These are phyloP conservation scores for Helianthus tuberosus DNA, from an alignment of 129 eudicot genomes.

Conservation along the genomic window DNA sequence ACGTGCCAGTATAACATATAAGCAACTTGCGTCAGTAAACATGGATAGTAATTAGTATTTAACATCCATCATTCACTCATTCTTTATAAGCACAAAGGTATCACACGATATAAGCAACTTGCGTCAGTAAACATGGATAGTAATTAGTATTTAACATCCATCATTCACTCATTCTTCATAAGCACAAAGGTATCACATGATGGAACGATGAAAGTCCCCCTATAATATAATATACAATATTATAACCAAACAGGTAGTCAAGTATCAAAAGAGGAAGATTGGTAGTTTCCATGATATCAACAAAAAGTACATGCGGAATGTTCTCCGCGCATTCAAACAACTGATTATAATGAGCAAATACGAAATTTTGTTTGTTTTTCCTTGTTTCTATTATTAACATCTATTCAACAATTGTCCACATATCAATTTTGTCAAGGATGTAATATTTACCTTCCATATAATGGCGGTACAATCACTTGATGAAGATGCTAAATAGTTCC, in stretches of 20 bases:
- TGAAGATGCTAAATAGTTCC: slow-evolving; percentile 87
- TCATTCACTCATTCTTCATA: background rate
- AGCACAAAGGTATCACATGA: background rate
- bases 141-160: background rate
- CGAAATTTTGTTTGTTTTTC: background rate
- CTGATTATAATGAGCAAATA: background rate
- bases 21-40: slow-evolving; percentile 7
- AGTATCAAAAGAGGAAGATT: background rate
- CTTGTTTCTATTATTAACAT: slow-evolving; percentile 4
- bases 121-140: background rate
- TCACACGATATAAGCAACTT: background rate
- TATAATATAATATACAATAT: background rate
- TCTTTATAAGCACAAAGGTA: slow-evolving; percentile 1
- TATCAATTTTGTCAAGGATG: slow-evolving; percentile 24
- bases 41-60: background rate
- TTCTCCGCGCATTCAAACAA: background rate
- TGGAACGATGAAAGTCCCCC: background rate
- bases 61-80: background rate
- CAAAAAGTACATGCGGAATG: slow-evolving; percentile 9
- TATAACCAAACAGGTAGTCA: background rate
- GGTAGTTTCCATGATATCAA: slow-evolving; percentile 8
- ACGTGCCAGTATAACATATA: slow-evolving; percentile 4
- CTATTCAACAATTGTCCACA: slow-evolving; percentile 7
- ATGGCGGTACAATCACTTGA: slow-evolving; percentile 92
- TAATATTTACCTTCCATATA: slow-evolving; percentile 78